Percentiles rank a stretch among this genome's conserved stretches.
Evolutionary conservation across 1,284 basidiomycete species (phyloP).

Genomic region (Trichosporon ovoides): DNA sequence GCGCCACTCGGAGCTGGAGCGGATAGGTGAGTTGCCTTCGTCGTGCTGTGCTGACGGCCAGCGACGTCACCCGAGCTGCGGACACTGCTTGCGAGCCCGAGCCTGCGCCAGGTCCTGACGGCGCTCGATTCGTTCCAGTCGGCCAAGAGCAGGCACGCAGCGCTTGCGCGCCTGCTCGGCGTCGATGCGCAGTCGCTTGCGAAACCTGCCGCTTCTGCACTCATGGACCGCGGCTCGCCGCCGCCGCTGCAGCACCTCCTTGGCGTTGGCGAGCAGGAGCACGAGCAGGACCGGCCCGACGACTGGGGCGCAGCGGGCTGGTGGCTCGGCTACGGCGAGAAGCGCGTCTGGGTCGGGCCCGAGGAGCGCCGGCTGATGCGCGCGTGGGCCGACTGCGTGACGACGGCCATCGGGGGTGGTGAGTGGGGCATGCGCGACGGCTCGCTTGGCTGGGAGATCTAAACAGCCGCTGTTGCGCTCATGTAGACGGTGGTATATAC

Average conservation of each 20-base stretch:
- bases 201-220: constrained; percentile 22
- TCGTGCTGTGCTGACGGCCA: constrained; percentile 19
- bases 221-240: constrained; percentile 31
- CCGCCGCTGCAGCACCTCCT: constrained; percentile 39
- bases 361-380: constrained; percentile 39
- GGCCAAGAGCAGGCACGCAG: constrained; percentile 18
- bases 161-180: constrained; percentile 33
- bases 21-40: constrained; percentile 34
- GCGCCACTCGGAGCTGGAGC: constrained; percentile 38
- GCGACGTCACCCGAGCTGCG: constrained; percentile 38
- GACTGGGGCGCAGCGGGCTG: constrained; percentile 28
- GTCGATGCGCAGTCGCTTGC: constrained; percentile 33
- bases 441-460: constrained; percentile 32
- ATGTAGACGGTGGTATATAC: neutral
- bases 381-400: constrained; percentile 34
- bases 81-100: constrained; percentile 28
- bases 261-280: neutral
- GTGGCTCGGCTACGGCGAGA: constrained; percentile 30
- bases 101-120: constrained; percentile 30
- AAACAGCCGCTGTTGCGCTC: too few species aligned
- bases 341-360: constrained; percentile 38
- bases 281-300: neutral
- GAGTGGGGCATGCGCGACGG: constrained; percentile 35
- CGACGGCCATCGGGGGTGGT: constrained; percentile 33
- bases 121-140: constrained; percentile 33